Base-by-base conservation (phyloP, 352 stramenopile species). In the Phytophthora palmivora region DNA sequence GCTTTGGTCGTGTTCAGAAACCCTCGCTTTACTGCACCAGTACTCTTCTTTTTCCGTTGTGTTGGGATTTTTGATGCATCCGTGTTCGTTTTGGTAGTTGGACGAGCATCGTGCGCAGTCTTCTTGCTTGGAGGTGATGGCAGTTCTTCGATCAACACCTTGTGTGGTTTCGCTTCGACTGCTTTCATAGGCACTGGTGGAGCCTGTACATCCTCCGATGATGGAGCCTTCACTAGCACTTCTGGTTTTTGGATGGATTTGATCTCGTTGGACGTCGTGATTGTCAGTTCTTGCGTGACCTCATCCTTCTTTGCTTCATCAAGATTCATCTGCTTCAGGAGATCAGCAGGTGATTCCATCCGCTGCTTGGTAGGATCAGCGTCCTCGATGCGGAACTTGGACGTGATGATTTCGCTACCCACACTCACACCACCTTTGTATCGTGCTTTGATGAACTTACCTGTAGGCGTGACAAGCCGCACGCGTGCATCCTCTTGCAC, bases 371-470 rank as follows among this genome's bases (percentile, higher is more conserved):
- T 60, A 30, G 52, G 45, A 37, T 70, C 58, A 7, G 53, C 62
- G 10, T 74, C 58, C 9, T 89, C 71, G 15, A 95, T 81, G 15
- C 77, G 72, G 39, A 95, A 95, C 49, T 91, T 89, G 37, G 82
- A 70, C n/a, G 87, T 91, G 61, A 92, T 78, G 49, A 92, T 88
- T 26, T 94, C 79, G n/a, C 15, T 66, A 2, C 79, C 80, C 12
- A 81, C 62, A 9, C 38, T 59, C 12, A 88, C 79, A 12, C 87
- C 84, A 11, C 87, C 84, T 67, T 95, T 95, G 75, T 95, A 95
- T 7, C 64, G 64, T 16, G 79, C 90, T 70, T 95, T 95, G 71
- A 94, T 95, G 54, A 91, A 88, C 49, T 92, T 95, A 7, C 84
- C 82, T 14, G 68, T 59, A 0, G 63, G 57, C 10, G 67, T 63